phyloP scores from a whole-genome alignment of 208 protist species.

The Crithidia thermophila region DNA sequence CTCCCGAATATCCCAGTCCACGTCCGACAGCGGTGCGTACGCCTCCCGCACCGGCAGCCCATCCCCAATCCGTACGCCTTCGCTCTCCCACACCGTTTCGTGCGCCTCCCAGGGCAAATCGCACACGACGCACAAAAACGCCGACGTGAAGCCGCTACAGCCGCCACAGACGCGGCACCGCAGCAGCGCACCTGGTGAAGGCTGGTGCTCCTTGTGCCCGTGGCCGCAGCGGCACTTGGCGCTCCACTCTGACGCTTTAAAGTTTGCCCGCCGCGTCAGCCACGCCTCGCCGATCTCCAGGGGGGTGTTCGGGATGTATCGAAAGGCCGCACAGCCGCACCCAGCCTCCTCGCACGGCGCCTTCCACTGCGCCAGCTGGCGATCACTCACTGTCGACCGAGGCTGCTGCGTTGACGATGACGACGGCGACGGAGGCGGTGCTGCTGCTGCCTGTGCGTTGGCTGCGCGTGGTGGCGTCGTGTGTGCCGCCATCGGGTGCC shows the following conservation, averaged over 20 bases:
- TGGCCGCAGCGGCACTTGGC: conserved; percentile 88
- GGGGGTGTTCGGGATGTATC: conserved; percentile 84
- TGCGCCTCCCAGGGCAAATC: conserved; percentile 85
- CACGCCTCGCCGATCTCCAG: conserved; percentile 89
- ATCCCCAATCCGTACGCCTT: conserved; percentile 39
- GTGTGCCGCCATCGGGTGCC: conserved; percentile 58
- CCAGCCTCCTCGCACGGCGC: conserved; percentile 41
- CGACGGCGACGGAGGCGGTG: too few relatives aligned
- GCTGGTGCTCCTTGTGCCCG: conserved; percentile 56
- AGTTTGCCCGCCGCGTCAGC: conserved; percentile 71
- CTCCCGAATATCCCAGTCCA: conserved; percentile 71
- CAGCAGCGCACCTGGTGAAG: conserved; percentile 9
- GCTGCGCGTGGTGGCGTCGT: conserved; percentile 16
- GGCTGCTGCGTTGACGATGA: too few relatives aligned
- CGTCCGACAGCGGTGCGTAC: conserved; percentile 69
- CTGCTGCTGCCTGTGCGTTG: conserved; percentile 1
- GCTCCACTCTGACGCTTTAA: conserved; percentile 62
- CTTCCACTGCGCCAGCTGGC: conserved; percentile 22
- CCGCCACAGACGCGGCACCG: conserved; percentile 49
- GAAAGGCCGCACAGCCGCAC: conserved; percentile 66
- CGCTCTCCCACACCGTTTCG: conserved; percentile 79
- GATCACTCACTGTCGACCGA: conserved; percentile 19
- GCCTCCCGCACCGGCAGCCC: conserved; percentile 61
- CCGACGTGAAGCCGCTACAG: conserved; percentile 54
- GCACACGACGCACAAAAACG: conserved; percentile 87